Evolutionary conservation across 108 stramenopile species (phyloP), one percentile per base, ranked within the genome.

Genomic region (Parietichytrium sp.): DNA sequence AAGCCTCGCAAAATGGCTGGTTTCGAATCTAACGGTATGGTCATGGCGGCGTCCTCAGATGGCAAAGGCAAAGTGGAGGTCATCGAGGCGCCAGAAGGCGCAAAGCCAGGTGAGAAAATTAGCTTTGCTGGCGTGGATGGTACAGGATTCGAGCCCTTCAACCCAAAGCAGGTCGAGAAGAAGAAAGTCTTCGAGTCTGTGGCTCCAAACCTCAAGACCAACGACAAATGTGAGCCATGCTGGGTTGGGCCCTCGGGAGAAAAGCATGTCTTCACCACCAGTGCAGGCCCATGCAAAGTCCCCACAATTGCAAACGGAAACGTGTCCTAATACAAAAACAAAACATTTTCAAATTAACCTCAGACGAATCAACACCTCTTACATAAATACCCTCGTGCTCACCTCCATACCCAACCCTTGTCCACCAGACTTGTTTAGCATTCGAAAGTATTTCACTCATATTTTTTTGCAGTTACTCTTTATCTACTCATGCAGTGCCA

Each of bases 21-120:
- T 26, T 98, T 98, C 89, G 92, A 91, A 83, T 92, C 91, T 16
- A 90, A 95, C 80, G 98, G 99, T 18, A 99, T 99, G 99, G 99
- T 99, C 31, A 87, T 99, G 31, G 97, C 96, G 83, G 97, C 97
- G 3, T 91, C 89, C 15, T 86, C 84, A 47, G 81, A 54, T 8
- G 90, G 88, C 27, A 91, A 91, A 55, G 88, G 91, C 15, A 90
- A 81, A 77, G 95, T 98, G 8, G 94, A 98, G 85, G 92, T 99
- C 81, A 83, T 99, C 8, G 96, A 98, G 51, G 95, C 95, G 23
- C 98, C 98, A 3, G 93, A 80, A 6, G 94, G 81, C 29, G 97
- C 97, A 8, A 84, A 90, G 7, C 82, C 94, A 42, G 98, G 98
- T 2, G 96, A 97, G 77, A 87, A 96, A 25, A 90, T 98, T 3